Evolutionary conservation across 129 eudicot genomes (phyloP).

Genomic region (Flaveria ramosissima): DNA sequence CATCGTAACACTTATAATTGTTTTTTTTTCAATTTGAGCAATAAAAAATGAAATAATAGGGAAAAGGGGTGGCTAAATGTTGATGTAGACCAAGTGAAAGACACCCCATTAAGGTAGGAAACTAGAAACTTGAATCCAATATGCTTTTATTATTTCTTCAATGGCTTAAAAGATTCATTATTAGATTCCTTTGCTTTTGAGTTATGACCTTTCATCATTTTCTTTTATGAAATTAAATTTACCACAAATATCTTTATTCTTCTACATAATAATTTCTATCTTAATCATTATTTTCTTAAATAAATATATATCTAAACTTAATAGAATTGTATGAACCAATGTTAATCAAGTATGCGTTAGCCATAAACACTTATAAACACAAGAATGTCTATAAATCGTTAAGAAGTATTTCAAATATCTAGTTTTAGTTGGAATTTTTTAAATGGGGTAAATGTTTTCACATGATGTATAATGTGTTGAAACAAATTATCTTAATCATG

Average conservation of each 20-base stretch:
- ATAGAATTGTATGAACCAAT: too few relatives aligned
- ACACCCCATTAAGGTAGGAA: slow-evolving; percentile 36
- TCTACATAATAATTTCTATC: not conserved
- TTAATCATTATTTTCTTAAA: too few relatives aligned
- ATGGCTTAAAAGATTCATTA: slow-evolving; percentile 42
- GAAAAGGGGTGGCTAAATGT: slow-evolving; percentile 34
- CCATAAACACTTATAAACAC: too few relatives aligned
- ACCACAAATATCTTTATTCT: not conserved
- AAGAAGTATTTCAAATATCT: too few relatives aligned
- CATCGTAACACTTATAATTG: not conserved
- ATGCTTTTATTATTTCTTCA: slow-evolving; percentile 22
- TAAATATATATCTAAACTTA: too few relatives aligned
- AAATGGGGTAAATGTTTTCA: too few relatives aligned
- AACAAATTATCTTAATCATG: not conserved
- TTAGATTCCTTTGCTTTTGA: slow-evolving; percentile 31
- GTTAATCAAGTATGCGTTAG: too few relatives aligned
- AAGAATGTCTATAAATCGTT: too few relatives aligned
- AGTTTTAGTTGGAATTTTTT: too few relatives aligned
- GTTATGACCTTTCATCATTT: slow-evolving; percentile 23
- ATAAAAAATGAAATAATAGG: slow-evolving; percentile 10
- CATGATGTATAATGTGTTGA: too few relatives aligned
- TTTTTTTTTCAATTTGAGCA: not conserved
- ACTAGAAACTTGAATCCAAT: slow-evolving; percentile 28
- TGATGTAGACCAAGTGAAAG: slow-evolving; percentile 45
- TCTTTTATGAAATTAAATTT: not conserved